Conservation (phyloP, 805 yeast species). For the Yarrowia sp. region DNA sequence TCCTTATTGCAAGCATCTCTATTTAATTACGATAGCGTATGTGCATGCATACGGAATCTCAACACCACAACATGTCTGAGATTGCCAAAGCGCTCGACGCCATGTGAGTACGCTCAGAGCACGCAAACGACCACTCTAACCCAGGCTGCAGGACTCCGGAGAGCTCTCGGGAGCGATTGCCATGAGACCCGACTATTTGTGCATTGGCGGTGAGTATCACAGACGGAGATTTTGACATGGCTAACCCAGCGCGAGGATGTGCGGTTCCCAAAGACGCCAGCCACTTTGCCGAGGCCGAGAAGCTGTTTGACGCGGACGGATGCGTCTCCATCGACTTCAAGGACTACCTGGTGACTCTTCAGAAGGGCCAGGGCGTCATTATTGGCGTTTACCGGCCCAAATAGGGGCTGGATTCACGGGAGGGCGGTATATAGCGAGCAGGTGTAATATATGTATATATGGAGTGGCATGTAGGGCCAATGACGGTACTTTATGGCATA, state of each 20-base stretch:
- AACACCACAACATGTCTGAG: slow-evolving; percentile 24
- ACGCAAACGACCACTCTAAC: neutral
- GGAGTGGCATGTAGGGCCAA: neutral
- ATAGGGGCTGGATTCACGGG: neutral
- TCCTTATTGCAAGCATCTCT: too few relatives aligned
- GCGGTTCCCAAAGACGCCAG: slow-evolving; percentile 12
- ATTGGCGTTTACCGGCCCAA: slow-evolving; percentile 17
- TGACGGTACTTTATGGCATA: too few relatives aligned
- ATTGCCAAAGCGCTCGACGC: slow-evolving; percentile 17
- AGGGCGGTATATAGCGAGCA: neutral
- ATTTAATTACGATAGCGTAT: neutral
- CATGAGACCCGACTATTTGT: slow-evolving; percentile 23
- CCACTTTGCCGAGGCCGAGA: slow-evolving; percentile 10
- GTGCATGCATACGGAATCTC: neutral
- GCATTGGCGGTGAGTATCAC: slow-evolving; percentile 21
- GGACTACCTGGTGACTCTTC: slow-evolving; percentile 16
- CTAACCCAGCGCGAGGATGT: slow-evolving; percentile 17
- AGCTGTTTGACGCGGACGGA: neutral
- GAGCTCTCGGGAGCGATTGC: slow-evolving; percentile 21
- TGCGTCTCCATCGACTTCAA: slow-evolving; percentile 8
- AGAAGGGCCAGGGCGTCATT: slow-evolving; percentile 11
- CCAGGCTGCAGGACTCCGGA: slow-evolving; percentile 20
- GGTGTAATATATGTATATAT: neutral
- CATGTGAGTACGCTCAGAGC: neutral
- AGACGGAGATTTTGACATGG: too few relatives aligned